Evolutionary conservation across 805 yeast genomes (phyloP), one percentile per base, ranked within the genome.

Genomic region (Zygoascus ofunaensis): DNA sequence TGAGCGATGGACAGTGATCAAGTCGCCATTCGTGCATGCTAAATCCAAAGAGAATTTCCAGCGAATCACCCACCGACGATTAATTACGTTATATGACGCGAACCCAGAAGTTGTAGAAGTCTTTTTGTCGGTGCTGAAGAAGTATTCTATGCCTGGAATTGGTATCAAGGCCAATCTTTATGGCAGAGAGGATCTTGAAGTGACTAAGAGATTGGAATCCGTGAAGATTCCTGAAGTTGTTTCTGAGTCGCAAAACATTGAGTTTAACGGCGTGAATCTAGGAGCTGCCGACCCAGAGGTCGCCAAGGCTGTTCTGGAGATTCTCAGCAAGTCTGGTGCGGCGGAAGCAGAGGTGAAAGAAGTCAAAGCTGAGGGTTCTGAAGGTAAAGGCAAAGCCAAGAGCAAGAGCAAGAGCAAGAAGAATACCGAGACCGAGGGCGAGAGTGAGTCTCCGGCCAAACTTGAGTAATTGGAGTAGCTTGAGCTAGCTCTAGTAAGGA

Each of bases 1-100:
- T 55, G 84, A 90, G 63, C 76, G 87, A 54, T 90, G 95, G 86
- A 92, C 98, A 0, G 95, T 92, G 37, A 87, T 82, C 57, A 77
- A 81, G 61, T 80, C 95, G 2, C 97, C 97, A 1, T 92, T 92
- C 62, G 95, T 84, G 18, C 92, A 86, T 59, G 94, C 97, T 42
- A 89, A 87, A 62, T 74, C 92, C 7, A 92, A 92, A 67, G 95
- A 90, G 68, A 92, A 90, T 70, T 92, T 84, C 66, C 84, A 85
- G 68, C 80, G 97, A 68, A 73, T 76, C 40, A 92, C 97, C 1
- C 84, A 77, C 62, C 78, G 81, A 55, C 77, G 94, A 50, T 62
- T 75, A 48, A 70, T 92, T 52, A 73, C 72, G 53, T 83, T 87
- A 23, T 87, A 77, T 72, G 97, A 92, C 62, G 76, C 95, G 15